Evolutionary conservation across 352 stramenopile genomes (phyloP).

Genomic region (Thalassiosira oceanica): DNA sequence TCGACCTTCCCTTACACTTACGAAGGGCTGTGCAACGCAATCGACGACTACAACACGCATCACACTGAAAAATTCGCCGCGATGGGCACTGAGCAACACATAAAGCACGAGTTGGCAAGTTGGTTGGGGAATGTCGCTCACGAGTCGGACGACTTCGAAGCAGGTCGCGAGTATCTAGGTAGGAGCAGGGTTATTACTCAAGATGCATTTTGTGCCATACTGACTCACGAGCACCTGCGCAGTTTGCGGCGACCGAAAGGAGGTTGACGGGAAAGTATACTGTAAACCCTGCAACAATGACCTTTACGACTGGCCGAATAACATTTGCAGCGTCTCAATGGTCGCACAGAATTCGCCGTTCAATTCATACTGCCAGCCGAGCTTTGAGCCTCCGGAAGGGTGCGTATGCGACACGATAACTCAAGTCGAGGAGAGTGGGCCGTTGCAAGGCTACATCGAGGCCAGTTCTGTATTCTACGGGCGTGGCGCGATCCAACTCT

Average conservation of each 20-base stretch:
- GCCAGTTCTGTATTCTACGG: constrained; percentile 2
- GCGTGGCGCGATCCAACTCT: constrained; percentile 10
- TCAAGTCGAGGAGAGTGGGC: constrained; percentile 1
- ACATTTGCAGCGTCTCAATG: constrained; percentile 7
- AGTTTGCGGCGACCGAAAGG: constrained; percentile 3
- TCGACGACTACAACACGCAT: constrained; percentile 34
- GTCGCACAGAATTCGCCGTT: constrained; percentile 3
- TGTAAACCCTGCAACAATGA: constrained; percentile 10
- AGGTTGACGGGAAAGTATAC: constrained; percentile 11
- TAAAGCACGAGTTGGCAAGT: constrained; percentile 24
- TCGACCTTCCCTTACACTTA: constrained; percentile 44
- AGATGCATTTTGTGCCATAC: too few relatives aligned
- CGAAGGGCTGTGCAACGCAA: constrained; percentile 30
- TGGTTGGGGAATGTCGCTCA: constrained; percentile 45
- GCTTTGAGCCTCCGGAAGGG: neutral
- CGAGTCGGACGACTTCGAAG: constrained; percentile 48
- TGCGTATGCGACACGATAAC: constrained; percentile 4
- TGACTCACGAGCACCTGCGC: too few relatives aligned
- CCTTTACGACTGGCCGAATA: constrained; percentile 3
- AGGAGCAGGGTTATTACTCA: too few relatives aligned
- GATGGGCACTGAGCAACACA: constrained; percentile 26
- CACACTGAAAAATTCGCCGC: constrained; percentile 33
- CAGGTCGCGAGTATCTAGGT: constrained; percentile 34
- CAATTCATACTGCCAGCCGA: constrained; percentile 8
- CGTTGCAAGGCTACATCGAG: constrained; percentile 5